Base-by-base conservation (phyloP, 768 basidiomycete genomes). In the Mycena maculata region DNA sequence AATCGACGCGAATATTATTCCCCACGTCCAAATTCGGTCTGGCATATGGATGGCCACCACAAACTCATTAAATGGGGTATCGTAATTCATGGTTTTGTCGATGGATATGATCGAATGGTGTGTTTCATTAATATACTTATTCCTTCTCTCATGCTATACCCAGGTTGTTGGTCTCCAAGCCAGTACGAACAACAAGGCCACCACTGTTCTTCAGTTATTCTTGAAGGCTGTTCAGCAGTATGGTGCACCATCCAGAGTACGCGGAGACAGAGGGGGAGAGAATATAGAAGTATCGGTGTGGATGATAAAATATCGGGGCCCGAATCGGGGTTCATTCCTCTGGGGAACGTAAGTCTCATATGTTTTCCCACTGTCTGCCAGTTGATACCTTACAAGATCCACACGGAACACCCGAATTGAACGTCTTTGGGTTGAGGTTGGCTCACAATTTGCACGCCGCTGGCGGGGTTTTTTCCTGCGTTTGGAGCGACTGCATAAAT, bases 71-170 rank as follows among this genome's bases (percentile, higher is more conserved):
- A 48, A 50, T 78, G 73, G 72, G 74, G 75, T 13, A 69, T 76
- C 60, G 73, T 77, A 3, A 74, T 76, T 45, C 77, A 78, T 57
- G 77, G 75, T 0, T 69, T 77, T 48, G 67, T 76, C 25, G 78
- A 80, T 65, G 79, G 79, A 1, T 79, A 75, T 66, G 73, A 71
- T 61, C 60, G 73, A 22, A 78, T 70, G 39, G 77, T 78, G 45
- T n/a, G 71, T 63, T 52, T 47, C 2, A 3, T 10, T 62, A 11
- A 28, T 23, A 20, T 20, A 15, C 20, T 60, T 2, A 13, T 50
- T 50, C 31, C 22, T 31, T 50, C 9, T 16, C 36, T 38, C 36
- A 38, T 9, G 9, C 16, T 22, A 4, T 9, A 20, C 61, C 5
- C 50, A 68, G 71, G 53, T 71, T 31, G 63, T 60, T 0, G 71